Conservation (phyloP, 1,284 basidiomycete genomes). For the Boletus sp. region DNA sequence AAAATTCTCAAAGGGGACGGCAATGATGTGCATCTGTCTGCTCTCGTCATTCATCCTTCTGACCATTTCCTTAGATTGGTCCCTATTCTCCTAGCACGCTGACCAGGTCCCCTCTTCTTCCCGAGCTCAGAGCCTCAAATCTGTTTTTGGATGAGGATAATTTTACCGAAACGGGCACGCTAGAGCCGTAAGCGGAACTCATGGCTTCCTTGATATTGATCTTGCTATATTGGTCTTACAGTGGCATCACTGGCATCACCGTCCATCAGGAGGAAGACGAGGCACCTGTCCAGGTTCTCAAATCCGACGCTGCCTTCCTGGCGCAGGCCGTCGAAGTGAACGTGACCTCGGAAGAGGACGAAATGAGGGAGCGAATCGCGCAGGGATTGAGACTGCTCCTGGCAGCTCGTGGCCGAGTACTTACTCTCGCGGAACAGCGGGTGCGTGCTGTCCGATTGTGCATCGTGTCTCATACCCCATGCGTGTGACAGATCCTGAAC, state of each 20-base stretch:
- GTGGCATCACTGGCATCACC: constrained; percentile 17
- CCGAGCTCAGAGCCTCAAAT: constrained; percentile 70
- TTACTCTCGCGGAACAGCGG: constrained; percentile 73
- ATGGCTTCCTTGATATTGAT: constrained; percentile 11
- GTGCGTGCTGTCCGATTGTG: constrained; percentile 41
- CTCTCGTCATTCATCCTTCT: constrained; percentile 6
- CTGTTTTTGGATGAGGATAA: constrained; percentile 63
- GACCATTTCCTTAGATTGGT: constrained; percentile 56
- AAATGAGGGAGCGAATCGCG: constrained; percentile 43
- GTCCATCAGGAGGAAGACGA: constrained; percentile 13
- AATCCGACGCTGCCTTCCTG: constrained; percentile 33
- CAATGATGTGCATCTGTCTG: constrained; percentile 57
- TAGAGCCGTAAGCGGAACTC: constrained; percentile 34
- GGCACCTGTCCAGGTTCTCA: constrained; percentile 3
- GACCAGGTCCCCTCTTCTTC: constrained; percentile 67
- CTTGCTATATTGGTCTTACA: constrained; percentile 26
- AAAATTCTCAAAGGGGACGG: constrained; percentile 81
- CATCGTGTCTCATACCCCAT: constrained; percentile 5
- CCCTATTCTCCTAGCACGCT: constrained; percentile 74
- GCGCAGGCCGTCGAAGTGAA: constrained; percentile 20
- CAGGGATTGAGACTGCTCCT: constrained; percentile 68
- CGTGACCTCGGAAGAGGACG: constrained; percentile 42
- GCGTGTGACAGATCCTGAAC: constrained; percentile 37
- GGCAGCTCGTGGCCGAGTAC: constrained; percentile 66
- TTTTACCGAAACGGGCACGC: constrained; percentile 51